Evolutionary conservation across 257 asterid species (phyloP), one percentile per base, ranked within the genome.

Genomic region (Paraleonurus japonicus): DNA sequence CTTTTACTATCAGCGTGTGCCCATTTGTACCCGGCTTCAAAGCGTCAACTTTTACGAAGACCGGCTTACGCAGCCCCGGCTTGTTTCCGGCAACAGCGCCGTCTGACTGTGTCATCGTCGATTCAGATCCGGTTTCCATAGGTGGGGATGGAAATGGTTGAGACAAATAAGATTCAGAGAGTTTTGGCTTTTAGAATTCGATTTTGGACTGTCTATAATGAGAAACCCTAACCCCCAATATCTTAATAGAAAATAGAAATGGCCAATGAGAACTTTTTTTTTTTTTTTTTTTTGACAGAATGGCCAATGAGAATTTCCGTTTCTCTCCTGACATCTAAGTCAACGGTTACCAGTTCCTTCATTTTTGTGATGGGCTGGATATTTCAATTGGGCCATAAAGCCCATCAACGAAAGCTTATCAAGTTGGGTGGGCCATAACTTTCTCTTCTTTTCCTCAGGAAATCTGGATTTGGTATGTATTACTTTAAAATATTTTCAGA

Each of bases 21-120:
- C 97, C 97, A 26, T 43, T 71, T 5, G 96, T 87, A 24, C 87
- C 96, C 3, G 97, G 97, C 67, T 84, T 84, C 86, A 91, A 64
- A 20, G 80, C 73, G 23, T 85, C 92, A 26, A 87, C 89, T 78
- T 88, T 89, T 1, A 83, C 84, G 77, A 89, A 91, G 35, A 85
- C 90, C 27, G 97, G 95, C 80, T 90, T 90, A 39, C 97, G 84
- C 72, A 86, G 80, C 35, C 78, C 90, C 2, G 92, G 80, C 59
- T 83, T 88, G 45, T 48, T 65, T 2, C 41, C 79, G 22, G 70
- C 79, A 58, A 82, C 65, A 77, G 26, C 71, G 62, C 80, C 83
- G 30, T 73, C 78, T 28, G 75, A 73, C 55, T 67, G 85, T 75
- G 65, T 22, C 78, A 70, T 50, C 61, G 83, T 39, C 54, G 83